A percentile compares a stretch with the other conserved stretches of the same genome.
phyloP scores from a whole-genome alignment of 2,329 filamentous ascomycete genomes.

The Cercospora sojina region DNA sequence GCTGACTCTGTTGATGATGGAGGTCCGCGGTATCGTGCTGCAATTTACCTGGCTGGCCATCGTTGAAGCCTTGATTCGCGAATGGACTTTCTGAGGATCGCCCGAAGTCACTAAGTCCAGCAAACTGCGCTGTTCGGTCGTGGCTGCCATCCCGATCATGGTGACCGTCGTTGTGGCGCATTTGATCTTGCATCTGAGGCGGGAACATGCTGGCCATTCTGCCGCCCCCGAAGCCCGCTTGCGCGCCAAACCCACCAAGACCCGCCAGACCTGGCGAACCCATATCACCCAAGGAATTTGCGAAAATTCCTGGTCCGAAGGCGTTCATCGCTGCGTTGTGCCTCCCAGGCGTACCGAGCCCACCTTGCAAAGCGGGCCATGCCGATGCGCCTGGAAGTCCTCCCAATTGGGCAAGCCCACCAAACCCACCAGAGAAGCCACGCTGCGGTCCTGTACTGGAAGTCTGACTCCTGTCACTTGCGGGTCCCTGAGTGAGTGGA shows the following conservation, averaged over 20 bases:
- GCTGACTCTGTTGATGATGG: constrained; percentile 23
- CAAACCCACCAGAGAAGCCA: constrained; percentile 61
- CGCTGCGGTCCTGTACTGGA: constrained; percentile 78
- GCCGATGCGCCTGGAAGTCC: constrained; percentile 60
- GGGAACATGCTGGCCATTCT: constrained; percentile 74
- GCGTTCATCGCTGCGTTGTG: constrained; percentile 54
- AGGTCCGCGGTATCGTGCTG: constrained; percentile 24
- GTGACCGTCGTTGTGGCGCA: constrained; percentile 57
- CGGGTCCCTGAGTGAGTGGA: constrained; percentile 51
- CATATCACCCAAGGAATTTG: constrained; percentile 73
- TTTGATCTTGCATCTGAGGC: constrained; percentile 83
- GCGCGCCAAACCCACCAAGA: constrained; percentile 66
- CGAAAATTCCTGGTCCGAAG: constrained; percentile 61
- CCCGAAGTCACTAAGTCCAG: constrained; percentile 28
- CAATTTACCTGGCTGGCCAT: constrained; percentile 16
- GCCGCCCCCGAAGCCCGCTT: constrained; percentile 48
- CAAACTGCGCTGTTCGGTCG: constrained; percentile 46
- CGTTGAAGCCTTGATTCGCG: constrained; percentile 28
- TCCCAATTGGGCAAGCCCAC: constrained; percentile 48
- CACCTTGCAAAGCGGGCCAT: constrained; percentile 62
- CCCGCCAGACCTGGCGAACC: constrained; percentile 71
- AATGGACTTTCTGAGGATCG: constrained; percentile 60
- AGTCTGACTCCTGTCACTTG: constrained; percentile 87
- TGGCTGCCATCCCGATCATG: constrained; percentile 50
- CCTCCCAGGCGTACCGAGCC: constrained; percentile 70